Percentiles rank a stretch among this genome's conserved stretches.
Conservation (phyloP, 1,139 yeast species). For the Tardiomyces blankii region DNA sequence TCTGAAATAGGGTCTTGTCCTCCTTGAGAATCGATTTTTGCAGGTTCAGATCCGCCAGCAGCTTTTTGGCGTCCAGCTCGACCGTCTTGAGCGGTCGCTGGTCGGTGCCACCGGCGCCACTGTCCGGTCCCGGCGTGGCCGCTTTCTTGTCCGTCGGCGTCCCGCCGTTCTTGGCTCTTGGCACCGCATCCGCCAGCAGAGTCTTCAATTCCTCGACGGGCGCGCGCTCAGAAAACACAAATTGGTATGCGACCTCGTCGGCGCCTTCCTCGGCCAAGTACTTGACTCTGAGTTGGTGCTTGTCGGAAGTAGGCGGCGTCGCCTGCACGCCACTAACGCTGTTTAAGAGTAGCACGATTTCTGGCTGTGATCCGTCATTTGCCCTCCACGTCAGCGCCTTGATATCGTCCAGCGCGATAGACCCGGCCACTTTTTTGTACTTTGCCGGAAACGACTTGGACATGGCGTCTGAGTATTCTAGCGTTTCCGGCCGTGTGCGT, state of each 20-base stretch:
- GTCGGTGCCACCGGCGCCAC: not conserved
- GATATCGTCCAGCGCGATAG: conserved; percentile 6
- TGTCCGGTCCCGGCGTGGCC: not conserved
- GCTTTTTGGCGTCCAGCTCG: conserved; percentile 32
- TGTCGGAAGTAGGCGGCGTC: conserved; percentile 58
- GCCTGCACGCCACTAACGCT: conserved; percentile 43
- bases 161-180: not conserved
- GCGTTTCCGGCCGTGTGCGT: not conserved
- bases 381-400: not conserved
- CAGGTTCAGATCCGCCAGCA: conserved; percentile 58
- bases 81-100: not conserved
- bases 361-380: not conserved
- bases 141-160: not conserved
- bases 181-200: not conserved
- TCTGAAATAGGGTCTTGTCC: conserved; percentile 56
- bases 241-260: not conserved
- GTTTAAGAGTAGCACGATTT: not conserved
- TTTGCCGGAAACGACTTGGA: conserved; percentile 14
- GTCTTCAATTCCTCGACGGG: not conserved
- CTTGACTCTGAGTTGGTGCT: conserved; percentile 52
- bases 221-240: not conserved
- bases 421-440: conserved; percentile 19
- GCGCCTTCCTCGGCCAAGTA: not conserved
- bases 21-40: conserved; percentile 71
- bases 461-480: conserved; percentile 1